Evolutionary conservation across 1,284 basidiomycete genomes (phyloP).

Genomic region (Pseudozyma sp.): DNA sequence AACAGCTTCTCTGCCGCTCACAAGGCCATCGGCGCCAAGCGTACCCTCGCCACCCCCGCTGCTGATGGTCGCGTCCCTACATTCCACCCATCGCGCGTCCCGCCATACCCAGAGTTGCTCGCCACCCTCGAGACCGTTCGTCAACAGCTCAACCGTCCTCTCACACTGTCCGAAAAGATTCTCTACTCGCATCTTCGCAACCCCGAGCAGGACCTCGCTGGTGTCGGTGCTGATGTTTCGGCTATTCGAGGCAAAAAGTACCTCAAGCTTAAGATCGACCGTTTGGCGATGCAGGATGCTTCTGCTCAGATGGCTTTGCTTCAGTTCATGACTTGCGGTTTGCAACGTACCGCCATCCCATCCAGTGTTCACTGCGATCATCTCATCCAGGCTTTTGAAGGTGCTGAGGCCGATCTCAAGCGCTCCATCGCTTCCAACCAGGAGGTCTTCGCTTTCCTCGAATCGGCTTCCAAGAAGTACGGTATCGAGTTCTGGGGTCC

Average conservation of each 20-base stretch:
- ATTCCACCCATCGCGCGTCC: conserved; percentile 70
- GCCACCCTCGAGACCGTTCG: conserved; percentile 81
- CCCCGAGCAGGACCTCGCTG: conserved; percentile 77
- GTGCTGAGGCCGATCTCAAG: conserved; percentile 84
- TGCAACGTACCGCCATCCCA: conserved; percentile 87
- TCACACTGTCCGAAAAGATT: conserved; percentile 97
- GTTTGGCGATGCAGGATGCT: conserved; percentile 99
- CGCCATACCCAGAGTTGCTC: conserved; percentile 84
- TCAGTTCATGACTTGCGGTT: conserved; percentile 98
- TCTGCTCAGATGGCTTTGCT: conserved; percentile 99
- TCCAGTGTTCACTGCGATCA: conserved; percentile 95
- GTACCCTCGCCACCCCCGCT: conserved; percentile 43
- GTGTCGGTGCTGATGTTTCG: conserved; percentile 73
- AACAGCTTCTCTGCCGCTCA: conserved; percentile 33
- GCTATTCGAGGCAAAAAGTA: conserved; percentile 85
- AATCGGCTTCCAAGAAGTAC: conserved; percentile 94
- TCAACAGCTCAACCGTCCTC: conserved; percentile 80
- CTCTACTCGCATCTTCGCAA: conserved; percentile 91
- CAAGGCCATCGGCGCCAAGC: conserved; percentile 35
- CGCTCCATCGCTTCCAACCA: conserved; percentile 87
- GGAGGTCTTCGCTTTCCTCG: conserved; percentile 97
- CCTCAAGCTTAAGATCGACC: conserved; percentile 87
- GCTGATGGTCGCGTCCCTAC: conserved; percentile 47
- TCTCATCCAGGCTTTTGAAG: conserved; percentile 74
- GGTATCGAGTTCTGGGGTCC: conserved; percentile 89